Percentiles rank a stretch among this genome's conserved stretches.
These are phyloP conservation scores for Trichoderma oligosporum DNA, from an alignment of 2,329 filamentous ascomycete species.

Conservation along the genomic window DNA sequence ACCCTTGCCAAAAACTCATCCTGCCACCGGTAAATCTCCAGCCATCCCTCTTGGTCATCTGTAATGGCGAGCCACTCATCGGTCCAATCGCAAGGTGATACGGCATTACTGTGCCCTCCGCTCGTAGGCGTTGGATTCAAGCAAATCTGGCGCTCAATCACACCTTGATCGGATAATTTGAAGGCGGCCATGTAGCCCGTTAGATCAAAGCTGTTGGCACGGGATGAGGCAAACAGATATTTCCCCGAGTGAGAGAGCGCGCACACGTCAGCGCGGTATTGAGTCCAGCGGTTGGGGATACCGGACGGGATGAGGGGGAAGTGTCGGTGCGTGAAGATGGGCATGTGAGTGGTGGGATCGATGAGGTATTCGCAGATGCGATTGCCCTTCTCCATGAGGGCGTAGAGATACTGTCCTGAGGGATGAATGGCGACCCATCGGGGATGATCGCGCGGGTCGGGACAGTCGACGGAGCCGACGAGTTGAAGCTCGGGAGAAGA, in stretches of 20 bases:
- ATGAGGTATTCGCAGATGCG: slow-evolving; percentile 76
- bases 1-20: slow-evolving; percentile 77
- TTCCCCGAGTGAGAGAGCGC: slow-evolving; percentile 63
- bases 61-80: slow-evolving; percentile 90
- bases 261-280: slow-evolving; percentile 85
- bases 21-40: slow-evolving; percentile 85
- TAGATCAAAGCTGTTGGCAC: slow-evolving; percentile 69
- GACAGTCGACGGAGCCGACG: slow-evolving; percentile 69
- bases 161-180: slow-evolving; percentile 62
- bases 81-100: slow-evolving; percentile 76
- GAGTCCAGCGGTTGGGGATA: slow-evolving; percentile 49
- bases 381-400: slow-evolving; percentile 87
- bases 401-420: slow-evolving; percentile 74
- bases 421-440: slow-evolving; percentile 86
- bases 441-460: slow-evolving; percentile 69
- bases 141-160: slow-evolving; percentile 73
- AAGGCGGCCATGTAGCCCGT: slow-evolving; percentile 84
- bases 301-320: slow-evolving; percentile 79
- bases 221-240: slow-evolving; percentile 81
- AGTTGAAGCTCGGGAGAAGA: slow-evolving; percentile 58
- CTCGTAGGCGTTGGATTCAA: slow-evolving; percentile 82
- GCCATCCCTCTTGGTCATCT: slow-evolving; percentile 80
- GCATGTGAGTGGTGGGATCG: slow-evolving; percentile 67
- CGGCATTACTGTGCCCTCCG: slow-evolving; percentile 83
- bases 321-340: slow-evolving; percentile 71